These are phyloP conservation scores for Fistulifera pelliculosa DNA, from an alignment of 108 stramenopile species.

Conservation along the genomic window DNA sequence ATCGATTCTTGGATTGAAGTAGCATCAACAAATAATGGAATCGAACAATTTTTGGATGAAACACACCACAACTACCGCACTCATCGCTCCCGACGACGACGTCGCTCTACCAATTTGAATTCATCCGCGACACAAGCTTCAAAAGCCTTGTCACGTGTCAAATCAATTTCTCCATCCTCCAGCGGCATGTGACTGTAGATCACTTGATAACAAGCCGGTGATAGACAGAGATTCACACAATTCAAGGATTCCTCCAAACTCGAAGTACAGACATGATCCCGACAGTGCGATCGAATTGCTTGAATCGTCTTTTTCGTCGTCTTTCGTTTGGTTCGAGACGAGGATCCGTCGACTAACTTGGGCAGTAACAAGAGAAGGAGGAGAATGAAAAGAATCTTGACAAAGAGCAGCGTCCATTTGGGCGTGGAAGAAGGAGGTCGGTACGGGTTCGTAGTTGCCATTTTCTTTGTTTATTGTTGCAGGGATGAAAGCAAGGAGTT, in stretches of 20 bases:
- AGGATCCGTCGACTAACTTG: not conserved
- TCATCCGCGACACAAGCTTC: slow-evolving; percentile 20
- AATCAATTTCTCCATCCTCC: slow-evolving; percentile 29
- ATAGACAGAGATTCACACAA: slow-evolving; percentile 20
- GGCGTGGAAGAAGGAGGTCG: not conserved
- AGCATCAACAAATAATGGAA: too few species aligned
- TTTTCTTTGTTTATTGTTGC: too few species aligned
- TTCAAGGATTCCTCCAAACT: slow-evolving; percentile 57
- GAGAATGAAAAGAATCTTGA: not conserved
- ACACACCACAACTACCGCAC: too few species aligned
- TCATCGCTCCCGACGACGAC: too few species aligned
- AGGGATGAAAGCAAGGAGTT: too few species aligned
- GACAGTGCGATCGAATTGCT: not conserved
- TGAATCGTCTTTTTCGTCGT: not conserved
- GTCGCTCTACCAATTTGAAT: too few species aligned
- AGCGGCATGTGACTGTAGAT: slow-evolving; percentile 17
- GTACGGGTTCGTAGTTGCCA: too few species aligned
- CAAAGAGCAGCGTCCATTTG: not conserved
- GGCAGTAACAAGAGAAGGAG: not conserved
- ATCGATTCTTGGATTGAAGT: too few species aligned
- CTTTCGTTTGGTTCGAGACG: not conserved
- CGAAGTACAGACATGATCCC: not conserved
- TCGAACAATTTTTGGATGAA: too few species aligned
- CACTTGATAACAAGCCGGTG: slow-evolving; percentile 17
- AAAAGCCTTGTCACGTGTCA: slow-evolving; percentile 10